These are phyloP conservation scores for Sisymbrium irio DNA, from an alignment of 345 rosid species.

Conservation along the genomic window DNA sequence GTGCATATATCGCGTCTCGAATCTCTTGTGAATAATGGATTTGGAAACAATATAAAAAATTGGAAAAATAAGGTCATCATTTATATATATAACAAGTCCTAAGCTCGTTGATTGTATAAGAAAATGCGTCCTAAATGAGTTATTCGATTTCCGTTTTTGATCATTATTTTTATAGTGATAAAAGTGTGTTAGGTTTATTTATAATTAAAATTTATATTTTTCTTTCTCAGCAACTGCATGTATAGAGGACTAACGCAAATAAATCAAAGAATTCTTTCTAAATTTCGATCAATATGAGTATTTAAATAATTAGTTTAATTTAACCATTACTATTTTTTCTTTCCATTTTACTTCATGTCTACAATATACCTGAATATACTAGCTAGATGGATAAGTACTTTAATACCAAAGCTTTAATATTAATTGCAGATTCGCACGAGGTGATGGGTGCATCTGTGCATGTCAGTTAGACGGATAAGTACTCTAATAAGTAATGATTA, in stretches of 20 bases:
- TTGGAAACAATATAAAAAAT: neutral
- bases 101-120: neutral
- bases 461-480: constrained; percentile 9
- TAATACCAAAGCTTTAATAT: neutral
- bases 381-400: neutral
- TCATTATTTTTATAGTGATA: neutral
- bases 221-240: neutral
- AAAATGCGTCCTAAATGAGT: neutral
- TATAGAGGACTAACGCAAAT: neutral
- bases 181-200: neutral
- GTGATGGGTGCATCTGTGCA: constrained; percentile 3
- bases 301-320: neutral
- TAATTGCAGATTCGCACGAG: neutral
- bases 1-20: neutral
- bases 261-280: neutral
- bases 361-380: neutral
- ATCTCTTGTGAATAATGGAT: constrained; percentile 2
- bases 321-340: neutral
- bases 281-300: neutral
- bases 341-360: neutral
- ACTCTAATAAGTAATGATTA: neutral
- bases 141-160: neutral
- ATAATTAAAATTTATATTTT: neutral
- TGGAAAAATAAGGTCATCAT: neutral
- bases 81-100: neutral